A percentile compares a stretch with the other conserved stretches of the same genome.
Conservation (phyloP, 2,329 filamentous ascomycete species). For the Piedraia hortae region DNA sequence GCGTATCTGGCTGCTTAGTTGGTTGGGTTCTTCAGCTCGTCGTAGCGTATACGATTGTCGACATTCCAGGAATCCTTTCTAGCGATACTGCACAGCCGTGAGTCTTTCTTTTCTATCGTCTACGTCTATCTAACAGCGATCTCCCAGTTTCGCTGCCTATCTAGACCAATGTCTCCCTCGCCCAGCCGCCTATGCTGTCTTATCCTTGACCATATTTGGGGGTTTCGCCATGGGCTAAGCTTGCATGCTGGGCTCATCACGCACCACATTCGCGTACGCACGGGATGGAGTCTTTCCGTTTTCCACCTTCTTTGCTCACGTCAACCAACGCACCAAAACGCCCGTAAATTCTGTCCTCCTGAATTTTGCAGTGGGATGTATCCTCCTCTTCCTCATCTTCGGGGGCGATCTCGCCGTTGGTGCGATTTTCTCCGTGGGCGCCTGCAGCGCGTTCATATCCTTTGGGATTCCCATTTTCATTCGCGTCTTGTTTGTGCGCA, state of each 20-base stretch:
- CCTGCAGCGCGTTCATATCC: slow-evolving; percentile 37
- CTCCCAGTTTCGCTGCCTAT: slow-evolving; percentile 45
- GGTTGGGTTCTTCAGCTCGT: slow-evolving; percentile 51
- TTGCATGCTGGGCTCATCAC: slow-evolving; percentile 33
- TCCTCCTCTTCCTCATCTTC: slow-evolving; percentile 36
- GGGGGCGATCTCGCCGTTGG: slow-evolving; percentile 34
- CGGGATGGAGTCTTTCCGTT: slow-evolving; percentile 42
- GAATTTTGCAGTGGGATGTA: slow-evolving; percentile 30
- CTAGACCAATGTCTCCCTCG: slow-evolving; percentile 35
- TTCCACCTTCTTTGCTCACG: slow-evolving; percentile 28
- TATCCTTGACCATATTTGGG: slow-evolving; percentile 38
- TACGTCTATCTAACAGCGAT: too few species aligned
- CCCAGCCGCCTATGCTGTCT: slow-evolving; percentile 31
- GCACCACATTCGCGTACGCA: slow-evolving; percentile 27
- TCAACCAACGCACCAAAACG: slow-evolving; percentile 33
- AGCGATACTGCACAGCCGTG: slow-evolving; percentile 38
- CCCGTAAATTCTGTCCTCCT: slow-evolving; percentile 46
- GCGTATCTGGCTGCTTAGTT: slow-evolving; percentile 33
- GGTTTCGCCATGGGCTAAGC: slow-evolving; percentile 47
- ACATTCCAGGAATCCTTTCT: slow-evolving; percentile 29
- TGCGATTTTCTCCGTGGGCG: slow-evolving; percentile 42
- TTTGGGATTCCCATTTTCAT: slow-evolving; percentile 32
- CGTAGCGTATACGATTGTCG: slow-evolving; percentile 42
- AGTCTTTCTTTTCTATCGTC: too few species aligned
- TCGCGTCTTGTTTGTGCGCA: slow-evolving; percentile 30